A percentile compares a stretch with the other conserved stretches of the same genome.
Evolutionary conservation across 2,329 filamentous ascomycete genomes (phyloP).

Genomic region (Fusarium keratoplasticum): DNA sequence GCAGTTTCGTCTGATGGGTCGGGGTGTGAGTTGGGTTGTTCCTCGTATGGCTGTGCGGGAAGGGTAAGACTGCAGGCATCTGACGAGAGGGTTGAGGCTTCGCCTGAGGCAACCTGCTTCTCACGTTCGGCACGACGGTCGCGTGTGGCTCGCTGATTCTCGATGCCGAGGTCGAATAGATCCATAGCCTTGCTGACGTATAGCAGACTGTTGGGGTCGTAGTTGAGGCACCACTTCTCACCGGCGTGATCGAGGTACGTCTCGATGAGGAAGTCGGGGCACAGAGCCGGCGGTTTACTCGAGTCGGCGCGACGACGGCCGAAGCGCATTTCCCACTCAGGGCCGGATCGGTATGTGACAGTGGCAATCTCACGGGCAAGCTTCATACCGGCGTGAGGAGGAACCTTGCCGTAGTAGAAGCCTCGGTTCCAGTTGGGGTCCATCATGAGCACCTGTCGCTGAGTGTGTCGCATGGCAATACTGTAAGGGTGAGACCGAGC

Average conservation of each 20-base stretch:
- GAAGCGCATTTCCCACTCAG: constrained; percentile 97
- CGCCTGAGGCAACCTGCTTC: constrained; percentile 65
- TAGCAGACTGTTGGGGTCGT: constrained; percentile 93
- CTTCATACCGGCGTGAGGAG: constrained; percentile 97
- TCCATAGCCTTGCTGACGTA: constrained; percentile 99
- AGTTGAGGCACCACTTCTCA: constrained; percentile 97
- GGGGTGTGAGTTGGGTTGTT: constrained; percentile 71
- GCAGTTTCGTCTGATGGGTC: constrained; percentile 46
- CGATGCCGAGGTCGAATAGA: constrained; percentile 87
- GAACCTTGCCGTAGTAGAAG: constrained; percentile 90
- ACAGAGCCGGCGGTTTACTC: constrained; percentile 88
- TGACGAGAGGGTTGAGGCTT: constrained; percentile 58
- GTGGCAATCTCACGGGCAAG: constrained; percentile 97
- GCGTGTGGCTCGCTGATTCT: constrained; percentile 73
- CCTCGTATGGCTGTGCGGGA: constrained; percentile 86
- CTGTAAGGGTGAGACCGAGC: constrained; percentile 96
- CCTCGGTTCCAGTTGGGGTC: constrained; percentile 97
- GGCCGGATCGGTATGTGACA: constrained; percentile 94
- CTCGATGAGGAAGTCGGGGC: constrained; percentile 96
- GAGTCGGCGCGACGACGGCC: constrained; percentile 88
- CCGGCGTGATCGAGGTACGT: constrained; percentile 98
- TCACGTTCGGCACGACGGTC: constrained; percentile 71
- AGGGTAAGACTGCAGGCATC: constrained; percentile 80
- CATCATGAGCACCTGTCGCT: constrained; percentile 98
- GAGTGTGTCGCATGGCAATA: constrained; percentile 98